Conservation (phyloP, 352 stramenopile genomes). For the Phytophthora melonis region DNA sequence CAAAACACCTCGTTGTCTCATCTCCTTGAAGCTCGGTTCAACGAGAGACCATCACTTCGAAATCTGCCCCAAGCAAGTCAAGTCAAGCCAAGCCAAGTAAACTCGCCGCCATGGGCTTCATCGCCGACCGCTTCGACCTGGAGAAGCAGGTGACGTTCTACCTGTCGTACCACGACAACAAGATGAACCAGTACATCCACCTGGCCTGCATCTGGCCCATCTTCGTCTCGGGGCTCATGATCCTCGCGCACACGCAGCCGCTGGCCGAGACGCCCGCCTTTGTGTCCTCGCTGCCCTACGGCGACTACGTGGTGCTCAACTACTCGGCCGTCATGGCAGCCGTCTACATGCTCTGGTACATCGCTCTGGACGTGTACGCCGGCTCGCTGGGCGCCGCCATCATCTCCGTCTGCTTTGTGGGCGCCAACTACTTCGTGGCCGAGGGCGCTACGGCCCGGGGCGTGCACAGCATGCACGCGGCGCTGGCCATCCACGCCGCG, state of each 20-base stretch:
- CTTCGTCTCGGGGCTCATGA: slow-evolving; percentile 79
- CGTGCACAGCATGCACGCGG: slow-evolving; percentile 68
- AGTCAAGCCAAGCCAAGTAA: not conserved
- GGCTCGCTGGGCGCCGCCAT: slow-evolving; percentile 68
- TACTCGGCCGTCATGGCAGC: slow-evolving; percentile 58
- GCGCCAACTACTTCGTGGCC: slow-evolving; percentile 70
- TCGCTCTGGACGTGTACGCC: slow-evolving; percentile 68
- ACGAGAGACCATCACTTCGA: slow-evolving; percentile 13
- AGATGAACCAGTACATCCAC: slow-evolving; percentile 87
- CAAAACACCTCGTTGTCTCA: not conserved
- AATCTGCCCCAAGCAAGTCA: slow-evolving; percentile 11
- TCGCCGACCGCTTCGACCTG: slow-evolving; percentile 78
- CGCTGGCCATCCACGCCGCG: slow-evolving; percentile 61
- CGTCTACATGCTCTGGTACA: slow-evolving; percentile 89
- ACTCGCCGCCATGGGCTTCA: slow-evolving; percentile 35
- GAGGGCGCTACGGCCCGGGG: slow-evolving; percentile 42
- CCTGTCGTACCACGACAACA: slow-evolving; percentile 88
- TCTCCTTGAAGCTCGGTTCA: slow-evolving; percentile 34
- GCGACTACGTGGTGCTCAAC: slow-evolving; percentile 74
- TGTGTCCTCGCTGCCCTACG: slow-evolving; percentile 46
- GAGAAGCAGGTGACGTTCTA: slow-evolving; percentile 91
- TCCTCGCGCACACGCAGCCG: slow-evolving; percentile 64
- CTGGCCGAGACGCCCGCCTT: slow-evolving; percentile 40
- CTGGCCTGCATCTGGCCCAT: slow-evolving; percentile 90
- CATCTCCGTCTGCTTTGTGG: slow-evolving; percentile 61